phyloP scores from a whole-genome alignment of 2,329 filamentous ascomycete species.

The Furcasterigmium sp. region DNA sequence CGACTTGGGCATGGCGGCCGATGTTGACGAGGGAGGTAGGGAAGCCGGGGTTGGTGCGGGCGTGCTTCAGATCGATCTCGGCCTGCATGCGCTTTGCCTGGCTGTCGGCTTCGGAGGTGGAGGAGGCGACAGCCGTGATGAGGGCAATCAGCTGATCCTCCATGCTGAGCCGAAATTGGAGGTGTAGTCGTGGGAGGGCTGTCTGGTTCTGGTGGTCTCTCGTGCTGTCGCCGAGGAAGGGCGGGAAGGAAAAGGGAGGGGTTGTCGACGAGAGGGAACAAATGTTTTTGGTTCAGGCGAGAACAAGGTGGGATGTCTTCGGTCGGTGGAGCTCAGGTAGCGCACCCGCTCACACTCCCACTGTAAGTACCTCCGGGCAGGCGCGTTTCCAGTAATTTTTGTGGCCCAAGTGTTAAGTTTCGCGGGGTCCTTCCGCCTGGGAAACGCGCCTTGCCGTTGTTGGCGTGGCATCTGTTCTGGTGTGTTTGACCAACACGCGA shows the following conservation, averaged over 20 bases:
- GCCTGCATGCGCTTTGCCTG: slow-evolving; percentile 78
- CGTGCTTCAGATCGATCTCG: slow-evolving; percentile 73
- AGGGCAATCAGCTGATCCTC: slow-evolving; percentile 89
- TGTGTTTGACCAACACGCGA: too few species aligned
- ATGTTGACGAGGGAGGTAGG: slow-evolving; percentile 77
- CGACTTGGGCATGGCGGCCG: slow-evolving; percentile 68
- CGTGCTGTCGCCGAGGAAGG: not conserved
- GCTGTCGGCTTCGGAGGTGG: slow-evolving; percentile 75
- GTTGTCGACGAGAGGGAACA: not conserved
- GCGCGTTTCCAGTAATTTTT: too few species aligned
- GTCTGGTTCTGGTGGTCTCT: not conserved
- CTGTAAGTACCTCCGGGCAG: too few species aligned
- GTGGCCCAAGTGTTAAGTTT: too few species aligned
- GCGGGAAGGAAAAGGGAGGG: not conserved
- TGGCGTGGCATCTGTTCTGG: too few species aligned
- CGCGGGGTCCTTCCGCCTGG: too few species aligned
- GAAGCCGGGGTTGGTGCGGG: slow-evolving; percentile 66
- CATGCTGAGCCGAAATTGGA: slow-evolving; percentile 47
- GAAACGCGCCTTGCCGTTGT: too few species aligned
- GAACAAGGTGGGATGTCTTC: not conserved
- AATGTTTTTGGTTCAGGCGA: not conserved
- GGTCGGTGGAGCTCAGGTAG: not conserved
- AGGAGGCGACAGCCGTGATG: slow-evolving; percentile 39
- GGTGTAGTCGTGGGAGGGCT: not conserved
- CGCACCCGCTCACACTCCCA: too few species aligned